phyloP scores from a whole-genome alignment of 2,329 filamentous ascomycete species.

The Moelleriella libera region DNA sequence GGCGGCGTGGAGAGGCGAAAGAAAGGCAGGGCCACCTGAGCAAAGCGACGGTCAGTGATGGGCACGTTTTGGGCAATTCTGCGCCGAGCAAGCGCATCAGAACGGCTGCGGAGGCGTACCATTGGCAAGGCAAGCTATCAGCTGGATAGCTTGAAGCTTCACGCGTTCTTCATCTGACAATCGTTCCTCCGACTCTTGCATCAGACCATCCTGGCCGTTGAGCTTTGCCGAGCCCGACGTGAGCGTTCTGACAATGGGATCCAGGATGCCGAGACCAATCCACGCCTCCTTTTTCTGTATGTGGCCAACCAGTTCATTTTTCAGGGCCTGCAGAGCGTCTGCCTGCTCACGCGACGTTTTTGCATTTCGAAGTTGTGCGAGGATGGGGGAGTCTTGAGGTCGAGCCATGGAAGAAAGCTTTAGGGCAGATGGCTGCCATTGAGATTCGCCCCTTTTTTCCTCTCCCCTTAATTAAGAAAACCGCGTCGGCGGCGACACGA shows the following conservation, averaged over 20 bases:
- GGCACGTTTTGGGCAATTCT: too few species aligned
- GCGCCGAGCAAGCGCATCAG: too few species aligned
- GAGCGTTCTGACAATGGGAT: slow-evolving; percentile 37
- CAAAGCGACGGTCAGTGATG: too few species aligned
- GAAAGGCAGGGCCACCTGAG: slow-evolving; percentile 65
- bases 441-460: slow-evolving; percentile 3
- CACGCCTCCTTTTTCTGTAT: slow-evolving; percentile 72
- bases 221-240: slow-evolving; percentile 17
- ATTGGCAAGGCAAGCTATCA: slow-evolving; percentile 74
- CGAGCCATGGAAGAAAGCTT: slow-evolving; percentile 33
- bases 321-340: slow-evolving; percentile 55
- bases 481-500: too few species aligned
- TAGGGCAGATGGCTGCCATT: slow-evolving; percentile 1
- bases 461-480: neutral
- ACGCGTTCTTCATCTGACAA: slow-evolving; percentile 51
- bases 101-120: slow-evolving; percentile 34
- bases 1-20: slow-evolving; percentile 58
- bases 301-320: slow-evolving; percentile 84
- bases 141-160: slow-evolving; percentile 65
- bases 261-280: slow-evolving; percentile 55
- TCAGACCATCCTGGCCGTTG: slow-evolving; percentile 24
- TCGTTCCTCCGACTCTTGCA: slow-evolving; percentile 17
- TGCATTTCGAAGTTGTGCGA: slow-evolving; percentile 42
- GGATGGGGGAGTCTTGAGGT: slow-evolving; percentile 35
- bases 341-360: slow-evolving; percentile 36